These are phyloP conservation scores for Fraxinus greggii DNA, from an alignment of 305 asterid genomes.

Conservation along the genomic window DNA sequence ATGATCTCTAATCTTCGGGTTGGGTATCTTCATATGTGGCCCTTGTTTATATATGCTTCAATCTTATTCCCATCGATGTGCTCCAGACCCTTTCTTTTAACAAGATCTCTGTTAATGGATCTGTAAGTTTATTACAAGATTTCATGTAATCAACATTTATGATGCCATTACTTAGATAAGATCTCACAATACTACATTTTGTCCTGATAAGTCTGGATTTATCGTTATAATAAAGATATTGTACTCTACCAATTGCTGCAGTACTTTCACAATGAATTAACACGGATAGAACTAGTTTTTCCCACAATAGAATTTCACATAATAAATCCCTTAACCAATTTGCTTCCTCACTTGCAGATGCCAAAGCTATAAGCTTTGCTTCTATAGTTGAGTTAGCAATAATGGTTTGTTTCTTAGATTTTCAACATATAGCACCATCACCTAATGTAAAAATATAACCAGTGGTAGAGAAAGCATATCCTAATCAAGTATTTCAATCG, in stretches of 20 bases:
- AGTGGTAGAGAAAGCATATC: background rate
- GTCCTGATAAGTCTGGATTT: background rate
- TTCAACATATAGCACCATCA: background rate
- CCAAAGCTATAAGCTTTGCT: background rate
- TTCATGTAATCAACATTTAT: background rate
- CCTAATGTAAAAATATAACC: background rate
- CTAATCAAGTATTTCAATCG: background rate
- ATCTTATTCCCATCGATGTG: background rate
- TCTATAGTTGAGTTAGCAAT: conserved; percentile 5
- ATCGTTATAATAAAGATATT: background rate
- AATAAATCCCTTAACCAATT: background rate
- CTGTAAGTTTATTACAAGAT: background rate
- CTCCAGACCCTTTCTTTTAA: background rate
- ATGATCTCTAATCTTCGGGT: background rate
- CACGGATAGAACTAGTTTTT: background rate
- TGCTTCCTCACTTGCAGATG: background rate
- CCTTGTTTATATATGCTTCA: background rate
- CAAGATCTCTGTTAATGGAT: background rate
- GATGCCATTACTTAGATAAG: background rate
- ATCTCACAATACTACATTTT: background rate
- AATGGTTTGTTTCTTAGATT: background rate
- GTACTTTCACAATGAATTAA: background rate
- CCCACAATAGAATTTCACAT: background rate
- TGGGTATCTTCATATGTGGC: background rate
- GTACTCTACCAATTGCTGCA: background rate